These are phyloP conservation scores for Fusarium setosum DNA, from an alignment of 2,329 filamentous ascomycete genomes.

Conservation along the genomic window DNA sequence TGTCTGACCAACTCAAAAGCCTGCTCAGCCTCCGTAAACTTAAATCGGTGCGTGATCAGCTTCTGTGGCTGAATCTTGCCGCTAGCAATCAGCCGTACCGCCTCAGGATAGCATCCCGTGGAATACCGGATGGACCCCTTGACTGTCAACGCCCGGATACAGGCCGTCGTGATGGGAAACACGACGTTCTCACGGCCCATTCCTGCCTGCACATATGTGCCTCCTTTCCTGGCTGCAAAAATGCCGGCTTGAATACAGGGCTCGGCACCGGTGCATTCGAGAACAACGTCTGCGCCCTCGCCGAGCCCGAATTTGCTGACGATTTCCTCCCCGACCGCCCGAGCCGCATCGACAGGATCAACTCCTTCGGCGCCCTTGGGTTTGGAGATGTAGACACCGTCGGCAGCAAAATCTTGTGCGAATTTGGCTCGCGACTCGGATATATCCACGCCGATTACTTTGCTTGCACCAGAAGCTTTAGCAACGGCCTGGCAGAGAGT, in stretches of 20 bases:
- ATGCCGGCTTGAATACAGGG: constrained; percentile 61
- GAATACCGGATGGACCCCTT: constrained; percentile 64
- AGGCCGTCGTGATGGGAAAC: constrained; percentile 63
- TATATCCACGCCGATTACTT: constrained; percentile 58
- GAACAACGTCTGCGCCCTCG: constrained; percentile 59
- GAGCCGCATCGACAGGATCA: constrained; percentile 51
- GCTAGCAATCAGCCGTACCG: constrained; percentile 61
- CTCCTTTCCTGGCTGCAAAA: constrained; percentile 56
- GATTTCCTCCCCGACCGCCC: constrained; percentile 53
- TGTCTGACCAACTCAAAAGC: constrained; percentile 56
- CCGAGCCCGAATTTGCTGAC: constrained; percentile 37
- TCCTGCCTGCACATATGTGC: constrained; percentile 62
- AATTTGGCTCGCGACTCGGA: constrained; percentile 52
- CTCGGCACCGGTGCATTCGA: constrained; percentile 60
- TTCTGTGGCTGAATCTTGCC: constrained; percentile 54
- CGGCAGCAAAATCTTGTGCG: constrained; percentile 54
- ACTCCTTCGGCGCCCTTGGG: constrained; percentile 37
- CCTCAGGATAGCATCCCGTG: constrained; percentile 60
- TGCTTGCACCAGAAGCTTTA: constrained; percentile 55
- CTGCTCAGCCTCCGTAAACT: constrained; percentile 57
- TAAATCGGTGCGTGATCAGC: constrained; percentile 51
- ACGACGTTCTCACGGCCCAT: constrained; percentile 62
- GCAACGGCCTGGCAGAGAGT: constrained; percentile 57
- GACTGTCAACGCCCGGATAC: constrained; percentile 59
- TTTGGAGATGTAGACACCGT: constrained; percentile 53